These are phyloP conservation scores for Camellia oleifera DNA, from an alignment of 179 eudicot species.

Conservation along the genomic window DNA sequence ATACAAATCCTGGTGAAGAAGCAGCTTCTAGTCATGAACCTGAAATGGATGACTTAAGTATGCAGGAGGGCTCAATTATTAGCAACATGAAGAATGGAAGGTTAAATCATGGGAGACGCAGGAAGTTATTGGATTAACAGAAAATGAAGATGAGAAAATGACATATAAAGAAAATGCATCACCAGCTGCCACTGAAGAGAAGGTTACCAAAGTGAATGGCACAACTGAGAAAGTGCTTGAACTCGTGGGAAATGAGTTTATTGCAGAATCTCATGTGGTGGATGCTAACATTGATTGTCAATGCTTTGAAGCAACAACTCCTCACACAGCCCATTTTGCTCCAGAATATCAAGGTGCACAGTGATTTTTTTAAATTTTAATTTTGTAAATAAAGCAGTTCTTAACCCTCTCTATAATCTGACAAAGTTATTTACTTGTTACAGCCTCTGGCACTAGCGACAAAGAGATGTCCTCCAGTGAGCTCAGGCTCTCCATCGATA, in stretches of 20 bases:
- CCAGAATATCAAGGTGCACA: slow-evolving; percentile 17
- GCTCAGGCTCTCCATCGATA: neutral
- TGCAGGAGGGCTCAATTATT: neutral
- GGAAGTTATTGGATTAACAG: neutral
- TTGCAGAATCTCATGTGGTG: neutral
- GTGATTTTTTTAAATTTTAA: neutral
- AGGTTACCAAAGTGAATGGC: neutral
- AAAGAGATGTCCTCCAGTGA: slow-evolving; percentile 5
- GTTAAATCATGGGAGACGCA: neutral
- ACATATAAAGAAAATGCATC: neutral
- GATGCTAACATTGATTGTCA: neutral
- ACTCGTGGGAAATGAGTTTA: neutral
- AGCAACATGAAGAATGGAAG: neutral
- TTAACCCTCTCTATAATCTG: neutral
- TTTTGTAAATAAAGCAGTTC: neutral
- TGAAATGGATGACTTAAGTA: neutral
- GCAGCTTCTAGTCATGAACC: neutral
- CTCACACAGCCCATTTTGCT: too few species aligned
- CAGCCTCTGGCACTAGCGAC: neutral
- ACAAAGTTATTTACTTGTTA: slow-evolving; percentile 1
- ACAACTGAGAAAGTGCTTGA: neutral
- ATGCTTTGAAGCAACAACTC: too few species aligned
- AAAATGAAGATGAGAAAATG: neutral
- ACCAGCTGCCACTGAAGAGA: neutral
- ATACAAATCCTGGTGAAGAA: neutral